phyloP scores from a whole-genome alignment of 257 asterid species.

The Capsicum pubescens region DNA sequence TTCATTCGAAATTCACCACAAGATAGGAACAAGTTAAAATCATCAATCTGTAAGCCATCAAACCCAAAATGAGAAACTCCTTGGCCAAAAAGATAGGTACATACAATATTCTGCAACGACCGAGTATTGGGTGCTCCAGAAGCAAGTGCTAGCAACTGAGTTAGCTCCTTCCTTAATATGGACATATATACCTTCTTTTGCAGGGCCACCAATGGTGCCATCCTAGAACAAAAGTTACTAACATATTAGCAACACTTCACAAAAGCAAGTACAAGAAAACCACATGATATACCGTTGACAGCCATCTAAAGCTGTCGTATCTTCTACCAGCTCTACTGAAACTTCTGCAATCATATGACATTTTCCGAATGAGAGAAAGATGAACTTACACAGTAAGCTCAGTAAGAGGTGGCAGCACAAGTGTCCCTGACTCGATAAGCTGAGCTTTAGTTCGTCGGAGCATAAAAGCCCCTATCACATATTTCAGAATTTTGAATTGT shows the following conservation, averaged over 20 bases:
- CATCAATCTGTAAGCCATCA: background rate
- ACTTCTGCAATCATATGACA: constrained; percentile 6
- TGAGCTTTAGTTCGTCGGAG: constrained; percentile 90
- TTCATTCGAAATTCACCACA: background rate
- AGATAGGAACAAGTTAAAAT: background rate
- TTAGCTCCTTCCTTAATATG: constrained; percentile 85
- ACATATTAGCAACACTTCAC: constrained; percentile 28
- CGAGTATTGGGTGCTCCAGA: constrained; percentile 72
- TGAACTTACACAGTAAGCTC: constrained; percentile 87
- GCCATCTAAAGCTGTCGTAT: background rate
- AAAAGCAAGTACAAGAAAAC: constrained; percentile 22
- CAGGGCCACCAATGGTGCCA: constrained; percentile 77
- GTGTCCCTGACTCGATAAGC: constrained; percentile 78
- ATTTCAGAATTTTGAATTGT: constrained; percentile 67
- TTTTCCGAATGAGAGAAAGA: constrained; percentile 9
- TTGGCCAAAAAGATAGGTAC: background rate
- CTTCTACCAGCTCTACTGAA: constrained; percentile 14
- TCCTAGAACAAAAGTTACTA: constrained; percentile 55
- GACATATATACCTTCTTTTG: constrained; percentile 87
- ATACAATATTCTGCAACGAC: constrained; percentile 82
- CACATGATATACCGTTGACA: background rate
- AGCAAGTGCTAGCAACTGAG: constrained; percentile 83
- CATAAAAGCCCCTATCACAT: constrained; percentile 87
- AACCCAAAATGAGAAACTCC: constrained; percentile 22
- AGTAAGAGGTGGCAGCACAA: constrained; percentile 81